Conservation (phyloP, 2,329 filamentous ascomycete species). For the Colletotrichum godetiae region DNA sequence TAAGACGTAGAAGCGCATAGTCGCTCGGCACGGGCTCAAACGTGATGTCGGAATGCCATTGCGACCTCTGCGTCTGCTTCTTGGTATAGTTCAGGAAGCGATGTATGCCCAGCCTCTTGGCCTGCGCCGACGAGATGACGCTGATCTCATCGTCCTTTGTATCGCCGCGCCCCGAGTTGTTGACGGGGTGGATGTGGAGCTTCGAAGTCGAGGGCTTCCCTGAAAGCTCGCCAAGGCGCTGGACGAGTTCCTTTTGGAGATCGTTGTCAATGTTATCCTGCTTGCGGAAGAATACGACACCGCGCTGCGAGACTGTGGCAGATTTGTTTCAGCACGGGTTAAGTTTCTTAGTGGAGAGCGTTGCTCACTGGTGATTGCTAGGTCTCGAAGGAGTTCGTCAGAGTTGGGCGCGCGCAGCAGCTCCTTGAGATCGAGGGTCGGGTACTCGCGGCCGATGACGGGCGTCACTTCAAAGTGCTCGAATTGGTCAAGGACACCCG, state of each 20-base stretch:
- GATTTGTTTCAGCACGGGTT: neutral
- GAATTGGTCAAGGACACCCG: slow-evolving; percentile 62
- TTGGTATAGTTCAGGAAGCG: slow-evolving; percentile 49
- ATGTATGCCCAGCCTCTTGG: slow-evolving; percentile 60
- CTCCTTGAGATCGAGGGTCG: slow-evolving; percentile 69
- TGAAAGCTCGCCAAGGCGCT: slow-evolving; percentile 68
- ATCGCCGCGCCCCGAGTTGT: slow-evolving; percentile 62
- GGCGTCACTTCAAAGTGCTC: slow-evolving; percentile 71
- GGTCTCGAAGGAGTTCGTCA: slow-evolving; percentile 72
- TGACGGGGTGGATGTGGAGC: slow-evolving; percentile 71
- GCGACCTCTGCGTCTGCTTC: slow-evolving; percentile 57
- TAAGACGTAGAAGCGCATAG: slow-evolving; percentile 68
- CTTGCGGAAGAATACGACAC: slow-evolving; percentile 77
- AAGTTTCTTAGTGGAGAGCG: neutral
- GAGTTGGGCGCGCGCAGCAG: slow-evolving; percentile 70
- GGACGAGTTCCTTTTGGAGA: slow-evolving; percentile 73
- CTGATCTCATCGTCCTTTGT: slow-evolving; percentile 70
- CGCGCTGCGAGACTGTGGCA: slow-evolving; percentile 70
- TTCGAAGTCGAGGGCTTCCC: slow-evolving; percentile 66
- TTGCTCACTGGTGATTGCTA: slow-evolving; percentile 72
- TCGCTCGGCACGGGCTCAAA: slow-evolving; percentile 74
- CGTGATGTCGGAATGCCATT: slow-evolving; percentile 73
- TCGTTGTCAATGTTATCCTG: slow-evolving; percentile 71
- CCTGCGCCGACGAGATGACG: slow-evolving; percentile 69
- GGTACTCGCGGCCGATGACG: slow-evolving; percentile 71